These are phyloP conservation scores for Hypomontagnella submonticulosa DNA, from an alignment of 495 filamentous ascomycete genomes.

Conservation along the genomic window DNA sequence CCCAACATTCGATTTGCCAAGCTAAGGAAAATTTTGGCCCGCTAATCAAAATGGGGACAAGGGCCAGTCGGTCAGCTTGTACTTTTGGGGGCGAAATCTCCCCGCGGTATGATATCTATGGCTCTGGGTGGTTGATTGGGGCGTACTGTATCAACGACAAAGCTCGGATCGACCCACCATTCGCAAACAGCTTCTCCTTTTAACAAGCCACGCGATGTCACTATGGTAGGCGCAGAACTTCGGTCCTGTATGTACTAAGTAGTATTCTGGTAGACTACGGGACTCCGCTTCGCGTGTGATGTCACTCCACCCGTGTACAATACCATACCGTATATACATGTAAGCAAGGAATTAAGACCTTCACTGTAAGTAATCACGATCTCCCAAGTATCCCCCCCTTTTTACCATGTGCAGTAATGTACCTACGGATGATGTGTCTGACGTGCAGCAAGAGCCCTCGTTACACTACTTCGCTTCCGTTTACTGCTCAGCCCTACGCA, in stretches of 20 bases:
- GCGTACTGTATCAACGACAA: constrained; percentile 5
- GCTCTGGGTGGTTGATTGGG: constrained; percentile 11
- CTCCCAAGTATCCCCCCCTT: constrained; percentile 24
- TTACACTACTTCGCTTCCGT: constrained; percentile 51
- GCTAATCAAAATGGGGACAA: constrained; percentile 15
- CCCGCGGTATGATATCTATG: constrained; percentile 14
- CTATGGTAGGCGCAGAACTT: constrained; percentile 17
- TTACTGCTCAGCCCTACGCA: constrained; percentile 49
- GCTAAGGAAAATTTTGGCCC: constrained; percentile 1
- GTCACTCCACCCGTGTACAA: constrained; percentile 19
- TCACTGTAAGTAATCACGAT: constrained; percentile 29
- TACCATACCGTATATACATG: constrained; percentile 16
- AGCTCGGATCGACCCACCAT: constrained; percentile 38
- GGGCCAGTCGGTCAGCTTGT: constrained; percentile 25
- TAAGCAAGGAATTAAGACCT: neutral
- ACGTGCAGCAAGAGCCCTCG: constrained; percentile 44
- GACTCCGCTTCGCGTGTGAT: constrained; percentile 18
- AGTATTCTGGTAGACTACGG: constrained; percentile 7
- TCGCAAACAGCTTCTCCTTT: constrained; percentile 43
- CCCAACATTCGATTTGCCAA: neutral
- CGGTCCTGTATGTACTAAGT: neutral
- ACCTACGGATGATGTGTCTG: constrained; percentile 41
- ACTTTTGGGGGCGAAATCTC: constrained; percentile 25
- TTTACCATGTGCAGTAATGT: constrained; percentile 17
- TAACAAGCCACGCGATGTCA: constrained; percentile 42